phyloP scores from a whole-genome alignment of 2,329 filamentous ascomycete species.

The Claviceps sp. region DNA sequence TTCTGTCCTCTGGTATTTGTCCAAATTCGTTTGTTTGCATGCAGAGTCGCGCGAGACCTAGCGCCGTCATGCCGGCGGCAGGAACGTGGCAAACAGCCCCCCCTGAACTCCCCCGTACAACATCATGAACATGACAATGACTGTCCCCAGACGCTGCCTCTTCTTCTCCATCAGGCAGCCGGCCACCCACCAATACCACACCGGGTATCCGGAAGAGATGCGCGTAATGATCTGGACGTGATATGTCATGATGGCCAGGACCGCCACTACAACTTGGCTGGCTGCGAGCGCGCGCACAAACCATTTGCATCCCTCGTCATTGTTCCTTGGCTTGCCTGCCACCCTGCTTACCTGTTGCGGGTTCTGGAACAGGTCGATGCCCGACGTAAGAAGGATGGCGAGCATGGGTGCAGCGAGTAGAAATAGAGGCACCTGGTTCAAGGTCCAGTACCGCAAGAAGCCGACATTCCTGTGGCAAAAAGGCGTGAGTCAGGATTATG shows the following conservation, averaged over 20 bases:
- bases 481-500: background rate
- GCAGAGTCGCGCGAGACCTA: background rate
- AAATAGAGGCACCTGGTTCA: constrained; percentile 78
- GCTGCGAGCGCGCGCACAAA: constrained; percentile 48
- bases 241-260: constrained; percentile 63
- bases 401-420: constrained; percentile 70
- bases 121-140: constrained; percentile 53
- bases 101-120: constrained; percentile 77
- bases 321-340: constrained; percentile 2
- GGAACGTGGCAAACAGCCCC: constrained; percentile 73
- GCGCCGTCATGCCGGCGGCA: constrained; percentile 63
- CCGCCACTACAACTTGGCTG: constrained; percentile 57
- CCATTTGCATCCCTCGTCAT: constrained; percentile 2
- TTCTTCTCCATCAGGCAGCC: constrained; percentile 24
- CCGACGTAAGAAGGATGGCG: constrained; percentile 45
- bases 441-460: constrained; percentile 80
- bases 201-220: constrained; percentile 72
- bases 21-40: background rate
- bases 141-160: constrained; percentile 18
- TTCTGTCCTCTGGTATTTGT: no score
- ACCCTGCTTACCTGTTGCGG: constrained; percentile 5
- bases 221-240: constrained; percentile 92
- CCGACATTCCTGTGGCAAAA: constrained; percentile 58
- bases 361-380: constrained; percentile 24
- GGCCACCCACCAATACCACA: constrained; percentile 80